These are phyloP conservation scores for Podospora pseudoanserina DNA, from an alignment of 495 filamentous ascomycete genomes.

Conservation along the genomic window DNA sequence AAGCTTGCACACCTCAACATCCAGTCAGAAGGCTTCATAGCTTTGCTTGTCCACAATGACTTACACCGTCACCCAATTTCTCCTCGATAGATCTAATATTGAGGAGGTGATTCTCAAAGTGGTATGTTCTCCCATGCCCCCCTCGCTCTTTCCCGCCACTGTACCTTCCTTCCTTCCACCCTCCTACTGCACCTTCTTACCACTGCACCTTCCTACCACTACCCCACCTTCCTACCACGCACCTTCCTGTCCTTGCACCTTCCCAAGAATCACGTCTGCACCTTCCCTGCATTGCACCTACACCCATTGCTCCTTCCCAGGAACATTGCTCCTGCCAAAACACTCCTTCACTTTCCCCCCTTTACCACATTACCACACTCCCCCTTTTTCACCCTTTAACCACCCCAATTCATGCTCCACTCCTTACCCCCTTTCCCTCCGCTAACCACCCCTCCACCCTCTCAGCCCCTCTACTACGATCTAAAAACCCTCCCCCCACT, in stretches of 20 bases:
- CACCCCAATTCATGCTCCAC: neutral
- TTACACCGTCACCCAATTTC: constrained; percentile 28
- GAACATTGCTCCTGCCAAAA: constrained; percentile 12
- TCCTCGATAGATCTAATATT: constrained; percentile 35
- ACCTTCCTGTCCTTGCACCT: constrained; percentile 18
- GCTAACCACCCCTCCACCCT: neutral
- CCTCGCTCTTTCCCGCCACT: constrained; percentile 8
- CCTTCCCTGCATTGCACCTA: constrained; percentile 25
- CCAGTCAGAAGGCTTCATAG: neutral
- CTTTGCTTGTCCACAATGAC: constrained; percentile 11
- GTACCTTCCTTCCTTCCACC: constrained; percentile 12
- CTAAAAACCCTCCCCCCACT: constrained; percentile 13
- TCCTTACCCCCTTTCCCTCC: neutral
- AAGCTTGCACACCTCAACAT: neutral
- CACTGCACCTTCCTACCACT: constrained; percentile 27
- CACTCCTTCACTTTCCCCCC: constrained; percentile 6
- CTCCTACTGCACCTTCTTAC: neutral
- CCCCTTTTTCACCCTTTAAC: neutral
- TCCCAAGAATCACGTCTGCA: constrained; percentile 22
- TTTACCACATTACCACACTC: neutral
- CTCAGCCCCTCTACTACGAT: constrained; percentile 29
- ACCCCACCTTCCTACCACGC: constrained; percentile 13
- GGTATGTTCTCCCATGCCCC: constrained; percentile 12
- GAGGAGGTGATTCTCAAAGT: constrained; percentile 29
- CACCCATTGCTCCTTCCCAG: constrained; percentile 30